Evolutionary conservation across 345 rosid genomes (phyloP).

Genomic region (Pelargonium nanum): DNA sequence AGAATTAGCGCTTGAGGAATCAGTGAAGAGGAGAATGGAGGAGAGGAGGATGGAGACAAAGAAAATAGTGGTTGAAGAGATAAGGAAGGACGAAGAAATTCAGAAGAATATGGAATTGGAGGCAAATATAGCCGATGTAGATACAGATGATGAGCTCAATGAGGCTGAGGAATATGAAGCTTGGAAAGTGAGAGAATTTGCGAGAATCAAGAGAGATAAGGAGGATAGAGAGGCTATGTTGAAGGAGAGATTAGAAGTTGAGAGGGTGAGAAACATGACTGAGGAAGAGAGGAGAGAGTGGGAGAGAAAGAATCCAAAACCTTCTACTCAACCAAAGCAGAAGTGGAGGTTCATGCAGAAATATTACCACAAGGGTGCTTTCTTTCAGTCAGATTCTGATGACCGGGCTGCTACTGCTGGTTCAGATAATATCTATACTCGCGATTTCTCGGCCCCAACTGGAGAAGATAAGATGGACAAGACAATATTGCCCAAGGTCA

Average conservation of each 20-base stretch:
- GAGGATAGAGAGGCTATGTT: conserved; percentile 6
- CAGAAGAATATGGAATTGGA: conserved; percentile 8
- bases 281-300: conserved; percentile 6
- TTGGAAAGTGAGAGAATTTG: neutral
- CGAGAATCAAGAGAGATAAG: neutral
- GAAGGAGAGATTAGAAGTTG: neutral
- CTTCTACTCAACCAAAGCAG: conserved; percentile 4
- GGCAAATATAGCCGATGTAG: conserved; percentile 7
- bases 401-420: conserved; percentile 3
- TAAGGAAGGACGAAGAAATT: neutral
- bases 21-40: conserved; percentile 8
- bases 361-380: no score
- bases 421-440: neutral
- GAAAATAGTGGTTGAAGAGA: conserved; percentile 11
- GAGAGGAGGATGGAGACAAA: conserved; percentile 6
- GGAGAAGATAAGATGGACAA: conserved; percentile 5
- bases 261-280: conserved; percentile 1
- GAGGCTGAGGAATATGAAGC: neutral
- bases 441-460: conserved; percentile 8
- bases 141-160: neutral
- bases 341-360: conserved; percentile 8
- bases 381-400: no score
- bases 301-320: conserved; percentile 6
- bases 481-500: conserved; percentile 5
- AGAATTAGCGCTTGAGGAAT: conserved; percentile 9